Evolutionary conservation across 352 stramenopile species (phyloP).

Genomic region (Thalassiosira oceanica): DNA sequence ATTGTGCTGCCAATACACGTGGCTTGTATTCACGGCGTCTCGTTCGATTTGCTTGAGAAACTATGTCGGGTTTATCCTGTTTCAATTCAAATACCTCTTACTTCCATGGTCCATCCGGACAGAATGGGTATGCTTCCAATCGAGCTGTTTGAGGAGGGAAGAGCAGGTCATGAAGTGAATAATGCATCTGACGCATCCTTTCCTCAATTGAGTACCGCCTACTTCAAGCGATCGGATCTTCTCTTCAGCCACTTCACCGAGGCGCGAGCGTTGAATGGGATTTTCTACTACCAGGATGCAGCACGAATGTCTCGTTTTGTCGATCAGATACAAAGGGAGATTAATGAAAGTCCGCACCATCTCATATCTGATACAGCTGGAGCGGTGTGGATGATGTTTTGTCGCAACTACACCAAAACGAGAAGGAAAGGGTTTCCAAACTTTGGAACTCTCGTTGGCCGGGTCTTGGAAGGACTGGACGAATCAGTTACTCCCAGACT

Average conservation of each 20-base stretch:
- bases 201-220: slow-evolving; percentile 12
- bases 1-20: slow-evolving; percentile 43
- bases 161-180: slow-evolving; percentile 36
- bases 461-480: slow-evolving; percentile 32
- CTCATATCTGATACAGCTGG: slow-evolving; percentile 43
- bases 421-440: slow-evolving; percentile 3
- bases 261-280: slow-evolving; percentile 22
- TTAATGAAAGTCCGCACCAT: too few relatives aligned
- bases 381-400: slow-evolving; percentile 33
- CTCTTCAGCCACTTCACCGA: slow-evolving; percentile 44
- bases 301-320: too few relatives aligned
- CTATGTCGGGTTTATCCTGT: slow-evolving; percentile 38
- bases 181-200: slow-evolving; percentile 13
- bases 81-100: slow-evolving; percentile 18
- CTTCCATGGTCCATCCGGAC: slow-evolving; percentile 9
- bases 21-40: slow-evolving; percentile 35
- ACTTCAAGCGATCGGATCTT: slow-evolving; percentile 32
- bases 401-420: slow-evolving; percentile 9
- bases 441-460: slow-evolving; percentile 24
- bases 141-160: slow-evolving; percentile 48
- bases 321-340: too few relatives aligned
- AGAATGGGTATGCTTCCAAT: slow-evolving; percentile 15
- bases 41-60: slow-evolving; percentile 19
- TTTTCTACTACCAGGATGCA: slow-evolving; percentile 26
- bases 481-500: slow-evolving; percentile 13